A percentile compares a stretch with the other conserved stretches of the same genome.
Conservation (phyloP, 495 filamentous ascomycete genomes). For the Endocarpon pusillum region DNA sequence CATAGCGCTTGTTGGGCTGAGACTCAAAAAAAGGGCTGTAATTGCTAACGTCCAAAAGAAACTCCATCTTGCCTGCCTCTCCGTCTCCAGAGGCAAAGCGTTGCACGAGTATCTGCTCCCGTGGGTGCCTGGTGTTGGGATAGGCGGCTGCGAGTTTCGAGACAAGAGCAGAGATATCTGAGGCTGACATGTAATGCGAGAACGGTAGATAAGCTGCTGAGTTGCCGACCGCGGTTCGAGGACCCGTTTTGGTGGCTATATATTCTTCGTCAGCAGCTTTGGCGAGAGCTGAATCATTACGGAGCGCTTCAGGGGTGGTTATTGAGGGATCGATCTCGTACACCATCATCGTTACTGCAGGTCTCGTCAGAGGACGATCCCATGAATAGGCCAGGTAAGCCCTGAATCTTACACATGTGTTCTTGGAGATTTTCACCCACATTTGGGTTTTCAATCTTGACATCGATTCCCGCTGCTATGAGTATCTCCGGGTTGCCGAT, state of each 20-base stretch:
- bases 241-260: constrained; percentile 14
- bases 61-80: not conserved
- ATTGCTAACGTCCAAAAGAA: constrained; percentile 1
- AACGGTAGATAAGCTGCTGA: constrained; percentile 31
- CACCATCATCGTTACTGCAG: constrained; percentile 25
- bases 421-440: constrained; percentile 43
- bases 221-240: constrained; percentile 21
- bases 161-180: constrained; percentile 7
- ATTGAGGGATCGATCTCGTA: constrained; percentile 28
- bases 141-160: constrained; percentile 1
- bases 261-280: constrained; percentile 21
- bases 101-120: constrained; percentile 7
- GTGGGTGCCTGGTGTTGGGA: not conserved
- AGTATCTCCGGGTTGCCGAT: constrained; percentile 27
- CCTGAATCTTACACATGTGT: constrained; percentile 25
- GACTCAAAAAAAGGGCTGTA: constrained; percentile 15
- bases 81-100: no score
- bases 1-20: constrained; percentile 29
- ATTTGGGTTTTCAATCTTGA: constrained; percentile 26
- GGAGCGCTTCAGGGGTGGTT: constrained; percentile 24
- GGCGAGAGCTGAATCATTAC: constrained; percentile 14
- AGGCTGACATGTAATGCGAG: constrained; percentile 15
- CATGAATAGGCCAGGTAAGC: not conserved
- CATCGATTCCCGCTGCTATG: constrained; percentile 20
- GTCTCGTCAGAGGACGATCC: no score